Evolutionary conservation across 345 rosid genomes (phyloP).

Genomic region (Eucalyptus microcorys): DNA sequence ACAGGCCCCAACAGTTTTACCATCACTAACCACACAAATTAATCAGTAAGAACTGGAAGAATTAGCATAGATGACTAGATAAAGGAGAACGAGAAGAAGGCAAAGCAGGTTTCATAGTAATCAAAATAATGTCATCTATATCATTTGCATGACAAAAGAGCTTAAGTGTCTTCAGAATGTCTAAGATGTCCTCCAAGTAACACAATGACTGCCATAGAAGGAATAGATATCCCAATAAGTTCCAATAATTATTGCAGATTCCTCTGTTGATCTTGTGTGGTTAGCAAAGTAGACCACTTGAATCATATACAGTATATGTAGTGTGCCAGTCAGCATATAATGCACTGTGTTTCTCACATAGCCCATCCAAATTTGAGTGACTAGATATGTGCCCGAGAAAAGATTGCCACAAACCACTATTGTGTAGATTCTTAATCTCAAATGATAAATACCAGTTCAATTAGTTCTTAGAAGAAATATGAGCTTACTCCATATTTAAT

Average conservation of each 20-base stretch:
- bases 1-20: conserved; percentile 98
- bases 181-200: not conserved
- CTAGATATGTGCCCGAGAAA: not conserved
- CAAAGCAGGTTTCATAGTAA: not conserved
- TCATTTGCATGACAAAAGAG: not conserved
- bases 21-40: conserved; percentile 66
- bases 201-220: not conserved
- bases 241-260: not conserved
- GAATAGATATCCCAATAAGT: not conserved
- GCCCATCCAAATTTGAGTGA: not conserved
- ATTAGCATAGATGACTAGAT: not conserved
- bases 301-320: not conserved
- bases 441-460: not conserved
- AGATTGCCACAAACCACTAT: not conserved
- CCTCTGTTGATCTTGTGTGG: not conserved
- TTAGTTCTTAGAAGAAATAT: not conserved
- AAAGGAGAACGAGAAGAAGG: conserved; percentile 8
- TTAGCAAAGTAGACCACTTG: not conserved
- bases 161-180: not conserved
- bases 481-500: not conserved
- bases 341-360: not conserved
- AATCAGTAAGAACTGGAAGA: not conserved
- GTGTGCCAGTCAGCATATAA: not conserved
- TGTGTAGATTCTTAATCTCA: not conserved
- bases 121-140: not conserved